Conservation (phyloP, 2,329 filamentous ascomycete species). For the Fonsecaea multimorphosa region DNA sequence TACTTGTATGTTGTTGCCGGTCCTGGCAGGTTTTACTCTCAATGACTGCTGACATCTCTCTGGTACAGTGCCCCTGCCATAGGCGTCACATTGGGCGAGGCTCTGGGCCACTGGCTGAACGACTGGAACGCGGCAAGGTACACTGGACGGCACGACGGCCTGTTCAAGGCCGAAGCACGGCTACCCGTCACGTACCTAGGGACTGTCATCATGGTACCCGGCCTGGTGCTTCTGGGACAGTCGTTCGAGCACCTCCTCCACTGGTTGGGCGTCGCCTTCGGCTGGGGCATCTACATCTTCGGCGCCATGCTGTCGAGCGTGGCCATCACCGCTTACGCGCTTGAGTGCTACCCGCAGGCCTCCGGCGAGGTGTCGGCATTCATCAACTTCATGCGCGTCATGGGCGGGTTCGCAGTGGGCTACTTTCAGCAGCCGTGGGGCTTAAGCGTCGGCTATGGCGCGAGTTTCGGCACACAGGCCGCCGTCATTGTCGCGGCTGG, state of each 20-base stretch:
- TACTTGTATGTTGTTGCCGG: slow-evolving; percentile 1
- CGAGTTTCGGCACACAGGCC: slow-evolving; percentile 54
- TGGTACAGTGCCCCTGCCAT: background rate
- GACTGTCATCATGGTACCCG: slow-evolving; percentile 11
- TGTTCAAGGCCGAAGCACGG: slow-evolving; percentile 14
- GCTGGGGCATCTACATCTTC: slow-evolving; percentile 23
- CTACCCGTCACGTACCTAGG: background rate
- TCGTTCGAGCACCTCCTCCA: slow-evolving; percentile 28
- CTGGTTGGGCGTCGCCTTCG: slow-evolving; percentile 3
- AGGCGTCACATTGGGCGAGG: slow-evolving; percentile 39
- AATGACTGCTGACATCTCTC: background rate
- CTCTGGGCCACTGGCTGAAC: slow-evolving; percentile 46
- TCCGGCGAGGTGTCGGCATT: slow-evolving; percentile 60
- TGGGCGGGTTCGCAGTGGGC: slow-evolving; percentile 53
- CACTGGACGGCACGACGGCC: background rate
- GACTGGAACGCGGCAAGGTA: slow-evolving; percentile 2
- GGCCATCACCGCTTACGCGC: slow-evolving; percentile 58
- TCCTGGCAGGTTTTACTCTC: background rate
- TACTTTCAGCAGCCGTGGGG: slow-evolving; percentile 62
- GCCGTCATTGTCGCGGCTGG: slow-evolving; percentile 46
- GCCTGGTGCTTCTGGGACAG: slow-evolving; percentile 40
- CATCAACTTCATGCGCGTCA: slow-evolving; percentile 57
- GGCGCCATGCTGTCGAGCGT: slow-evolving; percentile 42
- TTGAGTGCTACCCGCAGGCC: slow-evolving; percentile 62
- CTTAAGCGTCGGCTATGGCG: slow-evolving; percentile 48